Conservation (phyloP, 2,329 filamentous ascomycete species). For the Sporothrix pallida region DNA sequence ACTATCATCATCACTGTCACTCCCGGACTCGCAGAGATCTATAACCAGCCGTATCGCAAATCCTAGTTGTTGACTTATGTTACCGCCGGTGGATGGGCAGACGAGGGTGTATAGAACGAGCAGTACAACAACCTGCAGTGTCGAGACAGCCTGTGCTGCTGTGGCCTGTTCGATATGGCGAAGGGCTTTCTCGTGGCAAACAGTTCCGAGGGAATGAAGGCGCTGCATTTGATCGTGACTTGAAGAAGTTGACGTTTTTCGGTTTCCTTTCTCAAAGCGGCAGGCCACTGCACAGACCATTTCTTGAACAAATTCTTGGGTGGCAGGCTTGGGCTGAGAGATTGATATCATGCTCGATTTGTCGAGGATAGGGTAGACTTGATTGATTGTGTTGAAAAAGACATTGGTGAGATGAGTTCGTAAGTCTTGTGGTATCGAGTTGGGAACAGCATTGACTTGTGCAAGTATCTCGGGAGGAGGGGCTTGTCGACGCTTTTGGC, state of each 20-base stretch:
- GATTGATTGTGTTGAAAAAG: conserved; percentile 26
- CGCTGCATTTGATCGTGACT: neutral
- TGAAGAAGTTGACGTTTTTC: neutral
- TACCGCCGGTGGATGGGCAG: conserved; percentile 21
- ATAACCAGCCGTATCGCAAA: conserved; percentile 30
- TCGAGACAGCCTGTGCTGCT: conserved; percentile 21
- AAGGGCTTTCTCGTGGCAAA: conserved; percentile 3
- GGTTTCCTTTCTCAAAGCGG: neutral
- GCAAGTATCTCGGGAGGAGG: neutral
- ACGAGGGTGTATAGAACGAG: conserved; percentile 28
- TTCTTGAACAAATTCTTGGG: conserved; percentile 19
- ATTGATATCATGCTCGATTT: neutral
- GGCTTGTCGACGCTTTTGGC: neutral
- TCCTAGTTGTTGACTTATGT: conserved; percentile 29
- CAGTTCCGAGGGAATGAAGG: neutral
- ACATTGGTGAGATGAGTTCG: neutral
- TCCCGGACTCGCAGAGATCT: conserved; percentile 15
- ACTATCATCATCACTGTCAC: neutral
- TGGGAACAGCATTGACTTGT: neutral
- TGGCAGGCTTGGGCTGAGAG: neutral
- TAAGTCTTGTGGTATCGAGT: neutral
- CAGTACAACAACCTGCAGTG: conserved; percentile 28
- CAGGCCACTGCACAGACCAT: conserved; percentile 29
- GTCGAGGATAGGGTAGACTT: conserved; percentile 24
- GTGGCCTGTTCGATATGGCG: conserved; percentile 15